Evolutionary conservation across 306 rosid species (phyloP).

Genomic region (Trifolium pratense): DNA sequence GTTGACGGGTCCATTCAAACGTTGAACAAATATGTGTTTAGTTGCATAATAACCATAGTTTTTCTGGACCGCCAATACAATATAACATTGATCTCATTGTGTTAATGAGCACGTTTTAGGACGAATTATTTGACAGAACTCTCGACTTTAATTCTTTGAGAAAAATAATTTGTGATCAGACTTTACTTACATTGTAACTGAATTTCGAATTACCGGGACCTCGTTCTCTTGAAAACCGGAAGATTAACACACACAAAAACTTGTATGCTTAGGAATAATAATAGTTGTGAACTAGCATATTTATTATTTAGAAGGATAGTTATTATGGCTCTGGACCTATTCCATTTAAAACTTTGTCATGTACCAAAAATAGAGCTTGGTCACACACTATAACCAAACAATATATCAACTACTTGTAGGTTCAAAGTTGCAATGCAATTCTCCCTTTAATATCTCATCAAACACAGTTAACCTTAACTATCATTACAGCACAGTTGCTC

Average conservation of each 20-base stretch:
- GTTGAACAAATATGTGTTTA: constrained; percentile 1
- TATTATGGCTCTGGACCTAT: background rate
- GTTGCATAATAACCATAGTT: constrained; percentile 1
- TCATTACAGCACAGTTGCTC: background rate
- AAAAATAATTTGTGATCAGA: too few species aligned
- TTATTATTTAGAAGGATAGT: background rate
- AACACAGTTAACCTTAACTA: background rate
- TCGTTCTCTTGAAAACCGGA: too few species aligned
- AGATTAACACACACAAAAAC: too few species aligned
- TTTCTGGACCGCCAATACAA: background rate
- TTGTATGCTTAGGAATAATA: background rate
- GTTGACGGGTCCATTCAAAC: constrained; percentile 31
- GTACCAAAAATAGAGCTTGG: background rate
- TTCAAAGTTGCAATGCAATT: background rate
- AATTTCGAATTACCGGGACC: too few species aligned
- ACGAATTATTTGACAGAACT: too few species aligned
- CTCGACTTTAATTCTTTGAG: too few species aligned
- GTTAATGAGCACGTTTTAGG: background rate
- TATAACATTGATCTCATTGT: background rate
- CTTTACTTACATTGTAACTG: too few species aligned
- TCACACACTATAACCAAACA: background rate
- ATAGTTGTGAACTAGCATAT: background rate
- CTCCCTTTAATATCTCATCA: background rate
- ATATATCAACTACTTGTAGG: background rate
- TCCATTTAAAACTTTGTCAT: background rate